A percentile compares a stretch with the other conserved stretches of the same genome.
These are phyloP conservation scores for Magnaporthiopsis poae DNA, from an alignment of 2,329 filamentous ascomycete genomes.

Conservation along the genomic window DNA sequence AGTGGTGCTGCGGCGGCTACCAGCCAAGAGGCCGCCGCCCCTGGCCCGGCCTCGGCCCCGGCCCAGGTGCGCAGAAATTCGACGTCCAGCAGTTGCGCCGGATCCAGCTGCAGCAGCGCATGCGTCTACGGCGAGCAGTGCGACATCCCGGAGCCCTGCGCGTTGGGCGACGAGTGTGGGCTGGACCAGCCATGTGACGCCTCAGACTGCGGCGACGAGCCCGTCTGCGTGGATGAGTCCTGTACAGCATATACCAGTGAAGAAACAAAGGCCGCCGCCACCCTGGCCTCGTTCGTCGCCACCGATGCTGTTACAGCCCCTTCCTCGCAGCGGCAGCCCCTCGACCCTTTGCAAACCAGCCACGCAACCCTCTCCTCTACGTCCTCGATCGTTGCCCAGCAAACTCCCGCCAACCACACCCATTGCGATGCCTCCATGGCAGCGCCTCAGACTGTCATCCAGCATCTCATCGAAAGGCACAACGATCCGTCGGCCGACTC, in stretches of 20 bases:
- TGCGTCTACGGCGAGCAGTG: neutral
- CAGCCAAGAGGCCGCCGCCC: neutral
- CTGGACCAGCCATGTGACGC: constrained; percentile 14
- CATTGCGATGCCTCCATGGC: neutral
- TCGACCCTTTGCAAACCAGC: neutral
- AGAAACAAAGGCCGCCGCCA: constrained; percentile 15
- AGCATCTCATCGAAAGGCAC: constrained; percentile 4
- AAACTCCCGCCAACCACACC: neutral
- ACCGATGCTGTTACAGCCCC: neutral
- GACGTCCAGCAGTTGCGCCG: constrained; percentile 1
- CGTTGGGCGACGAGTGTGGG: constrained; percentile 2
- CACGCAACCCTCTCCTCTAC: neutral
- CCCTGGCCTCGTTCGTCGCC: constrained; percentile 6
- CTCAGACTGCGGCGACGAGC: constrained; percentile 13
- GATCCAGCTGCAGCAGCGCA: neutral
- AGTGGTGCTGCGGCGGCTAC: neutral
- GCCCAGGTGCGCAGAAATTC: neutral
- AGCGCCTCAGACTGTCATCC: neutral
- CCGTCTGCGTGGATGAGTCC: constrained; percentile 14
- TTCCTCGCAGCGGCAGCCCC: neutral
- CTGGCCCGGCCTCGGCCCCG: too few species aligned
- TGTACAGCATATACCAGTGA: constrained; percentile 11
- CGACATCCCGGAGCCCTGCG: constrained; percentile 1
- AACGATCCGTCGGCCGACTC: neutral
- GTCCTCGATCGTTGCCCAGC: neutral